Base-by-base conservation (phyloP, 2,329 filamentous ascomycete species). In the Aspergillus pseudonomiae region DNA sequence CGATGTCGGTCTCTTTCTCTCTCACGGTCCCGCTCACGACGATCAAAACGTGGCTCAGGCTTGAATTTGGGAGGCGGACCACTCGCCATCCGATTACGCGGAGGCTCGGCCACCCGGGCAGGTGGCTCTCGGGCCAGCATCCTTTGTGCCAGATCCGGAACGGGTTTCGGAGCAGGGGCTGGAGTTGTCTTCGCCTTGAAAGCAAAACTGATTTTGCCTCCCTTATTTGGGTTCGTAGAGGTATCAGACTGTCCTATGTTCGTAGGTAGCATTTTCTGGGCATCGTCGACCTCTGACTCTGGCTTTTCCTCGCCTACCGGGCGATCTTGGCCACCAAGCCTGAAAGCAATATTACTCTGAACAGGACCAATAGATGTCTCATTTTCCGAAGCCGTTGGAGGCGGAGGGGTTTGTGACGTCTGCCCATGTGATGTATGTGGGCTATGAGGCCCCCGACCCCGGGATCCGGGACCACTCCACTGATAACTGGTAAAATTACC, bases 161-260 rank as follows among this genome's bases (percentile, higher is more conserved):
- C 83, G 32, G 81, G 78, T 65, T 84, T 84, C 54, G 81, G 80
- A 62, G 83, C 81, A 65, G 85, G 81, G 30, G 81, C 79, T 24
- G 89, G 83, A 3, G 85, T 83, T 26, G 88, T 86, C 74, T 91
- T 94, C 62, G 89, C 86, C 75, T 97, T 97, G 78, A 98, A 93
- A 1, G 93, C 93, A 76, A 98, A 98, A 75, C 93, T 96, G 73
- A 97, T 96, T 78, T 94, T 95, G 52, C 88, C 88, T 3, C 81
- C 81, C 63, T 82, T 81, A 73, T 82, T 76, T 64, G 78, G 73
- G 64, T 85, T 82, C n/a, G 86, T 82, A 6, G 86, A 84, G 2
- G 83, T 81, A 24, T 85, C 82, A 2, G 84, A 79, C 45, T 86
- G 81, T 62, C 86, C 85, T 62, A 78, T 82, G 12, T 16, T 54